Evolutionary conservation across 2,329 filamentous ascomycete species (phyloP), one percentile per base, ranked within the genome.

Genomic region (Drechslerella coelobrocha): DNA sequence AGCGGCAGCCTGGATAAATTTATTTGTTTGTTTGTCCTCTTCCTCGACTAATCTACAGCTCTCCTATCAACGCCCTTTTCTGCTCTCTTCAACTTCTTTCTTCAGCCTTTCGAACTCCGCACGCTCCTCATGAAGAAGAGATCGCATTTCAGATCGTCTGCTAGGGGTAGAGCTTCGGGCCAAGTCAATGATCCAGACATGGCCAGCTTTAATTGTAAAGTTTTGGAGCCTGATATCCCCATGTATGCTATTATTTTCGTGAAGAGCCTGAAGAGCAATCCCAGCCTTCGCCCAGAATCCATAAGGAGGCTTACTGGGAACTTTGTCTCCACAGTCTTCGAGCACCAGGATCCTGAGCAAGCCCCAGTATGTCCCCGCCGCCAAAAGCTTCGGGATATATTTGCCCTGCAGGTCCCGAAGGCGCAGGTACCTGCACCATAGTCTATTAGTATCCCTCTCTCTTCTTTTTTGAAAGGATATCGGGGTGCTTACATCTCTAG

Each of bases 311-410:
- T 5, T 5, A 10, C 4, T 5, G 12, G 34, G 34, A 23, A 14
- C 43, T 21, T 3, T 4, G 17, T 21, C 43, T 48, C 43, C 43
- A 19, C 43, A 48, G 4, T 48, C 17, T 48, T 48, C 6, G 4
- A 48, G 17, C n/a, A 48, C 23, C 7, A 48, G 19, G 14, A 48
- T 48, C 17, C 23, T 48, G 5, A 48, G 17, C 43, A 21, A 4
- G 43, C 23, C 43, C 43, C 43, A 48, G 43, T 21, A 21, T 26
- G 43, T 48, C 17, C 43, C 43, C 17, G 43, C 43, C 6, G 43
- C 17, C 4, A 4, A 21, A 8, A 48, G 43, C 43, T 2, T 48
- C 14, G 43, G 43, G 17, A 48, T 48, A 21, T 23, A 9, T 48
- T 9, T 48, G 14, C 43, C 43, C 23, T 48, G 43, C 3, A 48